Percentiles rank a stretch among this genome's conserved stretches.
phyloP scores from a whole-genome alignment of 2,329 filamentous ascomycete genomes.

The Monilinia laxa region DNA sequence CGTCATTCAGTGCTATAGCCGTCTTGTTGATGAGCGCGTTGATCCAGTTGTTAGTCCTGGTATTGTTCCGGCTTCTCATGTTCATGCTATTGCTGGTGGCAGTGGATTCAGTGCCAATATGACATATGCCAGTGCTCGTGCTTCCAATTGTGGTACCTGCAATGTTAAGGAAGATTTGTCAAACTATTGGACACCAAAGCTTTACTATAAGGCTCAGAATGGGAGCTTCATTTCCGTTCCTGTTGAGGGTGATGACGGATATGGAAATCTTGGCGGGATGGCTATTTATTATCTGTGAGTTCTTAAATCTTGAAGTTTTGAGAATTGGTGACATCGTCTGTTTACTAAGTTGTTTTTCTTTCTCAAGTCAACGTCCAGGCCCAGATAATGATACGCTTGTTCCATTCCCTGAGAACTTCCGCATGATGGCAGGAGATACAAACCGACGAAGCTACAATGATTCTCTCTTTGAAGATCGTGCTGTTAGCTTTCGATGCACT shows the following conservation, averaged over 20 bases:
- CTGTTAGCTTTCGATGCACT: slow-evolving; percentile 53
- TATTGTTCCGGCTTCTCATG: slow-evolving; percentile 26
- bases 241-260: slow-evolving; percentile 41
- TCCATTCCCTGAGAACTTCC: slow-evolving; percentile 43
- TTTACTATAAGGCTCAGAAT: slow-evolving; percentile 39
- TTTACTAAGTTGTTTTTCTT: not conserved
- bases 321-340: too few relatives aligned
- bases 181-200: slow-evolving; percentile 40
- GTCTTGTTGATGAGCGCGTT: slow-evolving; percentile 29
- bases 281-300: slow-evolving; percentile 43
- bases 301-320: not conserved
- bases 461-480: slow-evolving; percentile 18
- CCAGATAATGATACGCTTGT: slow-evolving; percentile 18
- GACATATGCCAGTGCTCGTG: slow-evolving; percentile 35
- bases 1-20: slow-evolving; percentile 26
- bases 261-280: slow-evolving; percentile 30
- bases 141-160: slow-evolving; percentile 39
- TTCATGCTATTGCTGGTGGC: slow-evolving; percentile 30
- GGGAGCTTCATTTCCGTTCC: slow-evolving; percentile 39
- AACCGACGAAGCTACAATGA: slow-evolving; percentile 21
- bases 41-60: slow-evolving; percentile 30
- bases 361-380: slow-evolving; percentile 17
- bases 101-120: slow-evolving; percentile 46
- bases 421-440: slow-evolving; percentile 47
- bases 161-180: slow-evolving; percentile 42